Base-by-base conservation (phyloP, 495 filamentous ascomycete species). In the Coniosporium apollinis region DNA sequence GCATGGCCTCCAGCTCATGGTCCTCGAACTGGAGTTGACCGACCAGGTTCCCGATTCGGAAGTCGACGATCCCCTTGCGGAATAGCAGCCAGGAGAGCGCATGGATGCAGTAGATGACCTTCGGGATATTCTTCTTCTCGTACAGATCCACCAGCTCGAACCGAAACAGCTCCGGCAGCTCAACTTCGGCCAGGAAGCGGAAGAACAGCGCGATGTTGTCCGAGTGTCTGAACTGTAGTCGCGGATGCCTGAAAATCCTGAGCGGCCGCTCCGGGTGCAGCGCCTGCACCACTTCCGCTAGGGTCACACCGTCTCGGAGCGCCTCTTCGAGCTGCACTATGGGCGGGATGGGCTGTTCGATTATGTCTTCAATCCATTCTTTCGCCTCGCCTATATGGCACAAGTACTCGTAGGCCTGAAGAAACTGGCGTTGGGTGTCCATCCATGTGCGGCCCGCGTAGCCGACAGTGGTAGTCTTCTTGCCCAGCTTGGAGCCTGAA, bases 301-400 rank as follows among this genome's bases (percentile, higher is more conserved):
- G 67, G 0, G 87, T 94, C 11, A 96, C 83, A 19, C 91, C 91
- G 50, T 99, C 76, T 49, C 91, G 68, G 32, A 99, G 57, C 11
- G 80, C 84, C 60, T 99, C 86, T 51, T 99, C 91, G 2, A 99
- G 56, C 49, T 94, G 75, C n/a, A 99, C 80, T 52, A 96, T 93
- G 10, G 89, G 79, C 13, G 91, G 89, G 26, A 96, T 85, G 18
- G 77, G 69, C 42, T 82, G 71, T 37, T 91, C 71, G 30, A 94
- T 87, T 19, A 94, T 72, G 47, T 86, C 84, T 55, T 96, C 89
- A 29, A 99, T 91, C 91, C 91, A 99, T 55, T 96, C 85, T 53
- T 96, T 96, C 30, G 91, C 91, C 65, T 99, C 91, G 46, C 91
- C 91, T 49, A 99, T 96, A 50, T 99, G 91, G 49, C 91, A 99